Conservation (phyloP, 129 eudicot species). For the Lactuca saligna region DNA sequence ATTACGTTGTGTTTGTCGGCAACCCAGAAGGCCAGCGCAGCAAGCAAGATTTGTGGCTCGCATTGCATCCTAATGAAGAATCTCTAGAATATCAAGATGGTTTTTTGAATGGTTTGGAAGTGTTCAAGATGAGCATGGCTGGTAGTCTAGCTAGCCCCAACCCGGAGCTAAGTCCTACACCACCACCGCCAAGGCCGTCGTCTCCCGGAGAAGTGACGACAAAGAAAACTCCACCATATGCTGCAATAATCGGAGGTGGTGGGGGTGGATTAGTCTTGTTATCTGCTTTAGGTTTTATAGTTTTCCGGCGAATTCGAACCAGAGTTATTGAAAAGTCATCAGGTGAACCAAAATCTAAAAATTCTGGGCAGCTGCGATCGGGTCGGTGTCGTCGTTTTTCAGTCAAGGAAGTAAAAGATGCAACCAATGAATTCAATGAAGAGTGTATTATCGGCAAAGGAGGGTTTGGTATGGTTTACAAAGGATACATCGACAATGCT, state of each 20-base stretch:
- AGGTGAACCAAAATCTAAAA: background rate
- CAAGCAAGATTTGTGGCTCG: constrained; percentile 34
- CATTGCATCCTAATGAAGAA: constrained; percentile 23
- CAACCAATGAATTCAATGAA: constrained; percentile 32
- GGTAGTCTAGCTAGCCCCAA: constrained; percentile 44
- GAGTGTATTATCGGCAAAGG: constrained; percentile 35
- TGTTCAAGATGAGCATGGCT: constrained; percentile 41
- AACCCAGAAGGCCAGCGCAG: constrained; percentile 17
- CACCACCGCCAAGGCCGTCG: background rate
- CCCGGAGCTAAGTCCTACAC: constrained; percentile 30
- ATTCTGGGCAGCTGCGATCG: constrained; percentile 20
- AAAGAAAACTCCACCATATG: constrained; percentile 3
- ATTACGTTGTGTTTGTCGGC: constrained; percentile 28
- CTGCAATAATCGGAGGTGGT: constrained; percentile 34
- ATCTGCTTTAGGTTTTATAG: constrained; percentile 13
- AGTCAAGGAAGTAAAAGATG: constrained; percentile 31
- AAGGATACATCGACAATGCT: constrained; percentile 36
- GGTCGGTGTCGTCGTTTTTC: constrained; percentile 40
- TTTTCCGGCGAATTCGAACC: constrained; percentile 25
- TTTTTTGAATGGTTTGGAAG: constrained; percentile 52
- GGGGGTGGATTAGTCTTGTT: constrained; percentile 30
- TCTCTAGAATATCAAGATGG: constrained; percentile 17
- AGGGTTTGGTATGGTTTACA: constrained; percentile 51
- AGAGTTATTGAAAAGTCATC: constrained; percentile 15
- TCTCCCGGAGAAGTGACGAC: background rate